Evolutionary conservation across 306 rosid species (phyloP).

Genomic region (Vigna mungo): DNA sequence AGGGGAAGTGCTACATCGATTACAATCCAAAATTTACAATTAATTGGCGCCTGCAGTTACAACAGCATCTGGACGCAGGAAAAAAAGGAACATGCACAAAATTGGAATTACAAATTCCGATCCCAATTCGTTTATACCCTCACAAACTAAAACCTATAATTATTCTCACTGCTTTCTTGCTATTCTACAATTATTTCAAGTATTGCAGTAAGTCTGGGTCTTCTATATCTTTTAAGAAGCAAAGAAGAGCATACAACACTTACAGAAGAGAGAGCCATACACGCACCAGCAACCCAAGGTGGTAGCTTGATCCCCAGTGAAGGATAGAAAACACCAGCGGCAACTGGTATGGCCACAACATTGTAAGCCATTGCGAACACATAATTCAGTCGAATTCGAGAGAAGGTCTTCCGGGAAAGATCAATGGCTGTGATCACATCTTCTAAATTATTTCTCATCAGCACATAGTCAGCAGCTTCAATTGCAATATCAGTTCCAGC

Average conservation of each 20-base stretch:
- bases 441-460: conserved; percentile 93
- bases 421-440: conserved; percentile 98
- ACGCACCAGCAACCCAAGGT: conserved; percentile 99
- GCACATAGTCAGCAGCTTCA: conserved; percentile 90
- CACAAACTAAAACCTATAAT: conserved; percentile 38
- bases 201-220: conserved; percentile 77
- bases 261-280: conserved; percentile 97
- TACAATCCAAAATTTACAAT: conserved; percentile 52
- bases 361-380: conserved; percentile 94
- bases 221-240: conserved; percentile 84
- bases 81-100: conserved; percentile 44
- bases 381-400: conserved; percentile 81
- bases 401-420: conserved; percentile 85
- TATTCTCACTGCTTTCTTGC: conserved; percentile 29
- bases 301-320: conserved; percentile 78
- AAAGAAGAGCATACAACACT: conserved; percentile 94
- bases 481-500: conserved; percentile 98
- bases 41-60: conserved; percentile 43
- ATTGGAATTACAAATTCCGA: conserved; percentile 42
- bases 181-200: conserved; percentile 91
- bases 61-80: conserved; percentile 35
- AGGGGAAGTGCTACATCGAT: conserved; percentile 20
- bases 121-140: conserved; percentile 40
- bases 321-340: conserved; percentile 86
- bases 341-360: conserved; percentile 83